These are phyloP conservation scores for Pochonia chlamydosporia DNA, from an alignment of 2,329 filamentous ascomycete species.

Conservation along the genomic window DNA sequence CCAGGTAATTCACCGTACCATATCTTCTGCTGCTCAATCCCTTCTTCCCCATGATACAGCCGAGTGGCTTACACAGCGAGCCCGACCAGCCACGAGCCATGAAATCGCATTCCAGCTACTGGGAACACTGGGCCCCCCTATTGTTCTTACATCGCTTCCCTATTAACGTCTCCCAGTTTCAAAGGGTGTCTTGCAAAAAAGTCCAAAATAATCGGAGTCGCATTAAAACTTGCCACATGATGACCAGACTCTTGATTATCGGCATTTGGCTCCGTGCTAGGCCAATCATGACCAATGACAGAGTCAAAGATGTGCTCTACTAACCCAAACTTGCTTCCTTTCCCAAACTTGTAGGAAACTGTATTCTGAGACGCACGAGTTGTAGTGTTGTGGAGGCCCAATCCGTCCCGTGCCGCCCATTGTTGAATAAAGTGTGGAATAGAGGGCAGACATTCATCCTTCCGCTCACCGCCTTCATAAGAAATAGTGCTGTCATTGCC, in stretches of 20 bases:
- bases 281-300: constrained; percentile 30
- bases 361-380: constrained; percentile 14
- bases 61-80: too few species aligned
- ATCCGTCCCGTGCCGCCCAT: constrained; percentile 29
- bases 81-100: too few species aligned
- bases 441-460: constrained; percentile 33
- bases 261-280: constrained; percentile 27
- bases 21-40: too few species aligned
- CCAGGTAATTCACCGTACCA: too few species aligned
- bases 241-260: constrained; percentile 24
- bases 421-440: constrained; percentile 30
- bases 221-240: constrained; percentile 25
- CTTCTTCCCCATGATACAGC: too few species aligned
- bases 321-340: constrained; percentile 19
- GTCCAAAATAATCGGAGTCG: constrained; percentile 31
- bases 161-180: not conserved
- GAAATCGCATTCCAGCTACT: too few species aligned
- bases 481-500: constrained; percentile 37
- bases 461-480: constrained; percentile 36
- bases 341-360: constrained; percentile 25
- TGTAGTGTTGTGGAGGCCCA: constrained; percentile 12
- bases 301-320: constrained; percentile 26
- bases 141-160: too few species aligned
- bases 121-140: too few species aligned
- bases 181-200: constrained; percentile 24